A percentile compares a stretch with the other conserved stretches of the same genome.
phyloP scores from a whole-genome alignment of 257 asterid species.

The Prunella vulgaris region DNA sequence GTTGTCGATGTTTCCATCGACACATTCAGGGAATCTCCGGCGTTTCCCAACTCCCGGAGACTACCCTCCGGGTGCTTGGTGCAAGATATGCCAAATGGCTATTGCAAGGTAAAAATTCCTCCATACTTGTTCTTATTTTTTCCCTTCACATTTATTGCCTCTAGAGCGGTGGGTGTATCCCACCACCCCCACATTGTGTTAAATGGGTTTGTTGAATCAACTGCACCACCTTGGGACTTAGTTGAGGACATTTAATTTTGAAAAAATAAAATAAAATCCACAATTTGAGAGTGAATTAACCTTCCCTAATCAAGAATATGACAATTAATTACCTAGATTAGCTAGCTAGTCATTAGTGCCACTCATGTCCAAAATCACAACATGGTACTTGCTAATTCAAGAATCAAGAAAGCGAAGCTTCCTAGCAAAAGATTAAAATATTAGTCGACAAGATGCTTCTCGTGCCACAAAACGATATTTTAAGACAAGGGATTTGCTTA shows the following conservation, averaged over 20 bases:
- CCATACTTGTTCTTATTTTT: slow-evolving; percentile 20
- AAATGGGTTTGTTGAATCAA: slow-evolving; percentile 51
- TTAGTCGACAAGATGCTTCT: slow-evolving; percentile 37
- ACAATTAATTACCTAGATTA: neutral
- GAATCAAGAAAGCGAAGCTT: slow-evolving; percentile 26
- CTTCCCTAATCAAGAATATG: slow-evolving; percentile 14
- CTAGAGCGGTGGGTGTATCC: slow-evolving; percentile 22
- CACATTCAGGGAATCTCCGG: slow-evolving; percentile 45
- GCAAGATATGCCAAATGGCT: slow-evolving; percentile 97
- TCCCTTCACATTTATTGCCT: slow-evolving; percentile 36
- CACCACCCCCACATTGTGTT: slow-evolving; percentile 28
- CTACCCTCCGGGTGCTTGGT: slow-evolving; percentile 94
- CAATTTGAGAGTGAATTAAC: neutral
- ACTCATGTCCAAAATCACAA: slow-evolving; percentile 24
- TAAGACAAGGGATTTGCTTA: slow-evolving; percentile 22
- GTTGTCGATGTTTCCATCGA: slow-evolving; percentile 88
- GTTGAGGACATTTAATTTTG: slow-evolving; percentile 23
- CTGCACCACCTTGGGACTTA: slow-evolving; percentile 33
- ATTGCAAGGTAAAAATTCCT: slow-evolving; percentile 57
- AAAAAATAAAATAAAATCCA: neutral
- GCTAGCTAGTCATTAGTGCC: slow-evolving; percentile 15
- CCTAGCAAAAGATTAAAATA: slow-evolving; percentile 12
- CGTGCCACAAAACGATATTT: slow-evolving; percentile 27
- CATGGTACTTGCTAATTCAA: slow-evolving; percentile 9
- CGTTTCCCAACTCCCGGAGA: slow-evolving; percentile 55